These are phyloP conservation scores for Daldinia concentrica DNA, from an alignment of 495 filamentous ascomycete genomes.

Conservation along the genomic window DNA sequence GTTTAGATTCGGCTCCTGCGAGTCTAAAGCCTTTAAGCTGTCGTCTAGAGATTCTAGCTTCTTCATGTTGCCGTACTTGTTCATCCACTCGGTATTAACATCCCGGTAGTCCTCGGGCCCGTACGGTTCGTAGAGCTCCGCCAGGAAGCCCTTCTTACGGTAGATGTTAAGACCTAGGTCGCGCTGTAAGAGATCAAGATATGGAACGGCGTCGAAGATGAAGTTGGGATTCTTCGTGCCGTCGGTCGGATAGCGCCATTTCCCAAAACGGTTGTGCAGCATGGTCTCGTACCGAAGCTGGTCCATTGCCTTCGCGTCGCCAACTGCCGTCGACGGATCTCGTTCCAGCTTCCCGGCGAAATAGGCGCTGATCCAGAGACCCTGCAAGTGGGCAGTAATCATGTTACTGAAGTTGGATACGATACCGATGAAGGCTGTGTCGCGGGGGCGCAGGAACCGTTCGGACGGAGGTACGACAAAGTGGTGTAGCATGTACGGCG, in stretches of 20 bases:
- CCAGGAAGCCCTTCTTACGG: constrained; percentile 57
- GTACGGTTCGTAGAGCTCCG: constrained; percentile 65
- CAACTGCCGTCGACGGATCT: constrained; percentile 35
- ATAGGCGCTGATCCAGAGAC: constrained; percentile 76
- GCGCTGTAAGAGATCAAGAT: constrained; percentile 73
- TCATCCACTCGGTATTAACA: constrained; percentile 65
- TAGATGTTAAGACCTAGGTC: constrained; percentile 67
- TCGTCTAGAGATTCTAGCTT: constrained; percentile 31
- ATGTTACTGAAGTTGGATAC: constrained; percentile 71
- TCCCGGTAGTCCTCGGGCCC: constrained; percentile 68
- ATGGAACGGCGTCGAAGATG: constrained; percentile 81
- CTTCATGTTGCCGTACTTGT: constrained; percentile 39
- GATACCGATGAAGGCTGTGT: constrained; percentile 73
- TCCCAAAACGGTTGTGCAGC: constrained; percentile 72
- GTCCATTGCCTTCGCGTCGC: constrained; percentile 39
- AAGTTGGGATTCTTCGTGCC: constrained; percentile 73
- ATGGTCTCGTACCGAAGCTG: constrained; percentile 63
- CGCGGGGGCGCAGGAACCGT: constrained; percentile 60
- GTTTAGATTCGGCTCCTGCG: constrained; percentile 20
- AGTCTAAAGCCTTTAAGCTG: constrained; percentile 26
- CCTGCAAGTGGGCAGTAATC: constrained; percentile 71
- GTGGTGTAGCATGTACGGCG: constrained; percentile 65
- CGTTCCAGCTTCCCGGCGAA: constrained; percentile 52
- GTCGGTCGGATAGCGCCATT: constrained; percentile 73
- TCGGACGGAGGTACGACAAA: constrained; percentile 74